Percentiles rank a stretch among this genome's conserved stretches.
These are phyloP conservation scores for Penicillium paxilli DNA, from an alignment of 495 filamentous ascomycete species.

Conservation along the genomic window DNA sequence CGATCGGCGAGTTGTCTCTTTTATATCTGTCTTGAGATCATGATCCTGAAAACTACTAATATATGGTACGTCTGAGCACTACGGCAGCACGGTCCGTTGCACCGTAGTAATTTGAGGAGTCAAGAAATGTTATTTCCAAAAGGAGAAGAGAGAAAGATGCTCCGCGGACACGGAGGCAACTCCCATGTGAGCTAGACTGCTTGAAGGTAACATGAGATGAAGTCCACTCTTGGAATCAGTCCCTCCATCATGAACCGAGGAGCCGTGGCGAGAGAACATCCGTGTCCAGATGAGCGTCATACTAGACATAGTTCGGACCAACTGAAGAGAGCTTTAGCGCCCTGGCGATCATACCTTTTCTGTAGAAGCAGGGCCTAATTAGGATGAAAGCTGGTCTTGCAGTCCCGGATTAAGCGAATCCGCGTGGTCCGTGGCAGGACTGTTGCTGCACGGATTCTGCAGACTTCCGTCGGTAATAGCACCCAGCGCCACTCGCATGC, in stretches of 20 bases:
- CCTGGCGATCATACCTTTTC: background rate
- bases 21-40: conserved; percentile 6
- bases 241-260: background rate
- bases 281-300: conserved; percentile 1
- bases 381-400: background rate
- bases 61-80: background rate
- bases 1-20: background rate
- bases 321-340: background rate
- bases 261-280: conserved; percentile 1
- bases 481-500: background rate
- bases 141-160: conserved; percentile 10
- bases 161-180: conserved; percentile 29
- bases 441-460: conserved; percentile 11
- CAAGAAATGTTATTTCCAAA: conserved; percentile 7
- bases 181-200: conserved; percentile 4
- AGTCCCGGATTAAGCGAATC: conserved; percentile 1
- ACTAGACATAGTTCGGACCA: background rate
- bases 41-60: background rate
- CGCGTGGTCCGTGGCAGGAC: conserved; percentile 16
- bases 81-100: conserved; percentile 19
- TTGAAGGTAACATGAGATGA: conserved; percentile 2
- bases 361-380: background rate
- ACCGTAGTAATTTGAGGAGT: conserved; percentile 4
- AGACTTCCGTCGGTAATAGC: conserved; percentile 16
- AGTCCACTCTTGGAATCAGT: background rate